phyloP scores from a whole-genome alignment of 805 yeast genomes.

The Saccharomycopsis babjevae region DNA sequence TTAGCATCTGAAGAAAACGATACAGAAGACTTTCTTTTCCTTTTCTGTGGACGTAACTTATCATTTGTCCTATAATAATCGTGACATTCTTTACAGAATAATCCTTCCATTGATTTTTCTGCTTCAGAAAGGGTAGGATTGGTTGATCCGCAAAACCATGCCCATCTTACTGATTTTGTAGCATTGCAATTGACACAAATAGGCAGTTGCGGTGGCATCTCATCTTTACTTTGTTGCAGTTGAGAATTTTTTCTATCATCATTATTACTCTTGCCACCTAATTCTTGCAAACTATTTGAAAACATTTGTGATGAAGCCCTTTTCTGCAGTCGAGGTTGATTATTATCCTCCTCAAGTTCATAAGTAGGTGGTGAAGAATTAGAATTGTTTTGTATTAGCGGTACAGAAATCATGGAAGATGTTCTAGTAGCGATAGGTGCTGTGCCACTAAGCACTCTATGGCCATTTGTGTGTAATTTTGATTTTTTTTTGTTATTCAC shows the following conservation, averaged over 20 bases:
- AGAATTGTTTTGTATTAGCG: neutral
- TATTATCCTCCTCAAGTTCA: neutral
- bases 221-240: neutral
- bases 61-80: slow-evolving; percentile 11
- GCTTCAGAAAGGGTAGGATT: neutral
- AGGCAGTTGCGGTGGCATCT: slow-evolving; percentile 11
- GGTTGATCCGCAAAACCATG: slow-evolving; percentile 6
- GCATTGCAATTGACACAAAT: slow-evolving; percentile 11
- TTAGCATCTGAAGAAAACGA: neutral
- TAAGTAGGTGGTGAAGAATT: neutral
- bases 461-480: neutral
- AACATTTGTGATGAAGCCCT: neutral
- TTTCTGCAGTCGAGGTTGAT: neutral
- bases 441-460: neutral
- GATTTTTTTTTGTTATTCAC: neutral
- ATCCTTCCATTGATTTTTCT: slow-evolving; percentile 6
- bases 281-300: neutral
- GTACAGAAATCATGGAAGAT: neutral
- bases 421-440: neutral
- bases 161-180: slow-evolving; percentile 10
- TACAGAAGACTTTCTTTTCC: neutral
- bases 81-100: slow-evolving; percentile 15
- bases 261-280: neutral
- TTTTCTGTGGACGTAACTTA: slow-evolving; percentile 4
- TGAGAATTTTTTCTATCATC: neutral